These are phyloP conservation scores for Cardamine chenopodiifolia DNA, from an alignment of 345 rosid genomes.

Conservation along the genomic window DNA sequence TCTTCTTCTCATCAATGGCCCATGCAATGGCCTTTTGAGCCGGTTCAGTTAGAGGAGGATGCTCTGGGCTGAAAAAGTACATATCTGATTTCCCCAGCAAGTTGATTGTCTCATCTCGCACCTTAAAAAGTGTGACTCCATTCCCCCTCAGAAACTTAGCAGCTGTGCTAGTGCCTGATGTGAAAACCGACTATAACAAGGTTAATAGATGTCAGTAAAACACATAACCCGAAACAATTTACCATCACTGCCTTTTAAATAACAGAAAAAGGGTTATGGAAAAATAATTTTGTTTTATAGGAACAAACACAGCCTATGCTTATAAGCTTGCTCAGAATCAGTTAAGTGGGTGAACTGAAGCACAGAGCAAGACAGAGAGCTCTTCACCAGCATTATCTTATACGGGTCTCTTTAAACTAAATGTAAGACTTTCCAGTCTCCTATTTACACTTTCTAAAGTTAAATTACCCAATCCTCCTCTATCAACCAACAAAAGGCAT, in stretches of 20 bases:
- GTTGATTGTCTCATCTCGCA: conserved; percentile 65
- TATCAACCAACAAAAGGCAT: background rate
- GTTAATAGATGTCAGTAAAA: background rate
- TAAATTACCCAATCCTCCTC: conserved; percentile 6
- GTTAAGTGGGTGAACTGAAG: background rate
- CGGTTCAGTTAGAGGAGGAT: conserved; percentile 81
- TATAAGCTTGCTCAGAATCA: conserved; percentile 1
- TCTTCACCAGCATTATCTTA: conserved; percentile 7
- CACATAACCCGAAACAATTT: background rate
- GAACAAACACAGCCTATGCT: background rate
- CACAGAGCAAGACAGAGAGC: background rate
- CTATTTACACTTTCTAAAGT: background rate
- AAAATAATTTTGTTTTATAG: too few relatives aligned
- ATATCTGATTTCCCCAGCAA: conserved; percentile 85
- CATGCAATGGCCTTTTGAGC: conserved; percentile 83
- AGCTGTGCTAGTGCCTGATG: conserved; percentile 74
- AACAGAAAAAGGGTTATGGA: background rate
- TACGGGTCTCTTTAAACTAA: background rate
- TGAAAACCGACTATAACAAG: conserved; percentile 8
- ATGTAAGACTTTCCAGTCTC: background rate
- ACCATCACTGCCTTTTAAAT: background rate
- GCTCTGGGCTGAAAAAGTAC: conserved; percentile 74
- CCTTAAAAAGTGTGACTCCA: conserved; percentile 75
- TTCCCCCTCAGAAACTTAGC: conserved; percentile 85
- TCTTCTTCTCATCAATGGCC: conserved; percentile 83